Evolutionary conservation across 192 early-diverging fungal species (phyloP).

Genomic region (Coemansia sp.): DNA sequence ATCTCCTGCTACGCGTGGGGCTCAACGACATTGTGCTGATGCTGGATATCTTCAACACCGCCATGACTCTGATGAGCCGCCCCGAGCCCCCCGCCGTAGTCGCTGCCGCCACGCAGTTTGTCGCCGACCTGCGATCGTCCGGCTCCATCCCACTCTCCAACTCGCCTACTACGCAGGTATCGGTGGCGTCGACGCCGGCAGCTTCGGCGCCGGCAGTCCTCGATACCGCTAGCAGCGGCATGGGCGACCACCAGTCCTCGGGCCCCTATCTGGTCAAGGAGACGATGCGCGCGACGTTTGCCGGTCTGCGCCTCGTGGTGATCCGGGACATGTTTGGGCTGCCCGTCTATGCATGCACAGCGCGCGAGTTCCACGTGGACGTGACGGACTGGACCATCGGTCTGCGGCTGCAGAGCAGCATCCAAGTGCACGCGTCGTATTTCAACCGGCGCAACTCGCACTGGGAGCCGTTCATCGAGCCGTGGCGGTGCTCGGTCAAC

Average conservation of each 20-base stretch:
- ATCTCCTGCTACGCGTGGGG: conserved; percentile 78
- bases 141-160: neutral
- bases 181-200: neutral
- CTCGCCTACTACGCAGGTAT: neutral
- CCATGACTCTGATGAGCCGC: conserved; percentile 59
- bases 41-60: conserved; percentile 76
- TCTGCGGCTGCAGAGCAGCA: conserved; percentile 63
- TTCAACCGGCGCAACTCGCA: conserved; percentile 98
- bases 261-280: conserved; percentile 31
- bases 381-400: conserved; percentile 80
- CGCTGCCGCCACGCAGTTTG: neutral
- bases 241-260: neutral
- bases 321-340: conserved; percentile 95
- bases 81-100: neutral
- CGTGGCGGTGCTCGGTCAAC: conserved; percentile 72
- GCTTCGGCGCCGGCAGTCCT: neutral
- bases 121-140: neutral
- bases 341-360: conserved; percentile 82
- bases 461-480: conserved; percentile 97
- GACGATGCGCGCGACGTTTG: conserved; percentile 45
- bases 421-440: conserved; percentile 80
- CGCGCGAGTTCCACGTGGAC: conserved; percentile 78
- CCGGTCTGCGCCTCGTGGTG: conserved; percentile 61
- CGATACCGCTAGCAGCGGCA: neutral
- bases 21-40: conserved; percentile 84